Evolutionary conservation across 306 rosid genomes (phyloP), one percentile per base, ranked within the genome.

Genomic region (Calophaca sinica): DNA sequence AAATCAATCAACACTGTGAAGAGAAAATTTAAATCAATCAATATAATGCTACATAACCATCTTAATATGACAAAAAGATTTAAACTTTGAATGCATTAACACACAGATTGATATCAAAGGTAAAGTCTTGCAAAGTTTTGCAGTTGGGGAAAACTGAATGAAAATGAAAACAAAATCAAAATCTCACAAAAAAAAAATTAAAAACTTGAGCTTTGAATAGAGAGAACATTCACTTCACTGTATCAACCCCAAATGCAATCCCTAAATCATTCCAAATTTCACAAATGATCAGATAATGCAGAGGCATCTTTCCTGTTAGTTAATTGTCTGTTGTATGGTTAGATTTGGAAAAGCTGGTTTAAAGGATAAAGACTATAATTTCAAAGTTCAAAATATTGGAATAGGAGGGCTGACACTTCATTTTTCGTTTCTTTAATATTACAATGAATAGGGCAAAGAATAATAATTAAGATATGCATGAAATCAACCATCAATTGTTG

Each of bases 201-300:
- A 33, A 32, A 61, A 33, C 48, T 13, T 70, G 74, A 53, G 9
- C 20, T 33, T 64, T 8, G 7, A 36, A 50, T 36, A 50, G 9
- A 74, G 38, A 35, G 42, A 63, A 49, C 58, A 60, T 53, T 26
- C 51, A 36, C 42, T 48, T 36, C 57, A 44, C 11, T 36, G 76
- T 50, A 76, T 9, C 69, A 52, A 75, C 50, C 66, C 68, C 75
- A 67, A 68, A 69, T 64, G 63, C 64, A 52, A 67, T 15, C 75
- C 46, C 38, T 35, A 45, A 65, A 14, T 41, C n/a, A 11, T 39
- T 15, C 29, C 44, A 50, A 74, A 33, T 35, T n/a, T n/a, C n/a
- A n/a, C n/a, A n/a, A n/a, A n/a, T n/a, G n/a, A n/a, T n/a, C n/a
- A n/a, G n/a, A n/a, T n/a, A n/a, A n/a, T n/a, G n/a, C n/a, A n/a